Percentiles rank a stretch among this genome's conserved stretches.
Conservation (phyloP, 2,329 filamentous ascomycete genomes). For the Leptodontidium sp. region DNA sequence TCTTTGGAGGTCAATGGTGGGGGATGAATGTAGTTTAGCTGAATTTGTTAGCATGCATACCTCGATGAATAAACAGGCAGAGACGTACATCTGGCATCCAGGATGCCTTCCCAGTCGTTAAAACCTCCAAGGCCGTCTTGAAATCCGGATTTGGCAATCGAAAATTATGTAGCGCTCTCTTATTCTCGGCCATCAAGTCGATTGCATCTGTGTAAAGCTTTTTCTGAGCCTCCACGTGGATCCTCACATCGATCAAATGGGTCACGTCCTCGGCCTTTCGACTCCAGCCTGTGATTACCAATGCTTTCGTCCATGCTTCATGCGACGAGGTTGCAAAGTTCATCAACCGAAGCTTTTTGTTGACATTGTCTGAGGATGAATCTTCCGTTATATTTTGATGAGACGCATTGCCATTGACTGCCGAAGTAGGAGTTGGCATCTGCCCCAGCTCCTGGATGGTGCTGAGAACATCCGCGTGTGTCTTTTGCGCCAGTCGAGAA, state of each 20-base stretch:
- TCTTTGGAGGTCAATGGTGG: constrained; percentile 75
- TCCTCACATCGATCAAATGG: constrained; percentile 86
- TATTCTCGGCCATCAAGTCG: constrained; percentile 73
- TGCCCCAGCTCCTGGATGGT: constrained; percentile 75
- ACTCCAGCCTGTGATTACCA: constrained; percentile 92
- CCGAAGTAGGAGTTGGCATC: constrained; percentile 65
- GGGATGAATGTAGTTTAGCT: constrained; percentile 81
- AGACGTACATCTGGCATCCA: constrained; percentile 79
- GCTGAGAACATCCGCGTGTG: constrained; percentile 79
- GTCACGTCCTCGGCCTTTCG: constrained; percentile 80
- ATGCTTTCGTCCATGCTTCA: constrained; percentile 88
- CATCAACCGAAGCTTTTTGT: constrained; percentile 79
- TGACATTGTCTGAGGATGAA: constrained; percentile 68
- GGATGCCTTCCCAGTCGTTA: constrained; percentile 78
- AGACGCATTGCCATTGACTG: constrained; percentile 60
- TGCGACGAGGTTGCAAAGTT: constrained; percentile 83
- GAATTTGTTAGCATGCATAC: constrained; percentile 36
- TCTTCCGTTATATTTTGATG: constrained; percentile 58
- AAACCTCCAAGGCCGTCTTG: constrained; percentile 84
- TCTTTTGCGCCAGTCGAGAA: constrained; percentile 80
- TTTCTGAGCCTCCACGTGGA: constrained; percentile 73
- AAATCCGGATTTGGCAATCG: constrained; percentile 91
- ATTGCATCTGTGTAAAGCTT: constrained; percentile 67
- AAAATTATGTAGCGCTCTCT: constrained; percentile 73
- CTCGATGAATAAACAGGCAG: background rate